Evolutionary conservation across 192 early-diverging fungal genomes (phyloP).

Genomic region (Helicostylum pulchrum): DNA sequence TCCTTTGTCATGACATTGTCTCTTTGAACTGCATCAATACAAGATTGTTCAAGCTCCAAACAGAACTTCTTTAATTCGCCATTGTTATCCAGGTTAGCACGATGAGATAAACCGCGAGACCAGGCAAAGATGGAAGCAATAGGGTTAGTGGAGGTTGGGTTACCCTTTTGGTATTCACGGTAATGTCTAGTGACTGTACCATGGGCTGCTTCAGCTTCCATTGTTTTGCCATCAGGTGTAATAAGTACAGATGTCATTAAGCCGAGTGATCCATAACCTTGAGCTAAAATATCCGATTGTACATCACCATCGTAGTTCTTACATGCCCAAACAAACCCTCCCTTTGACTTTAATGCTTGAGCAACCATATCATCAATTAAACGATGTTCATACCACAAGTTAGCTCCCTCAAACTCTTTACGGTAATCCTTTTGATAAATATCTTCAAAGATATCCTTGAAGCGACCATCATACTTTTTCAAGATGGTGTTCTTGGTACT

Average conservation of each 20-base stretch:
- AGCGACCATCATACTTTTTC: slow-evolving; percentile 96
- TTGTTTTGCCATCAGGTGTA: slow-evolving; percentile 87
- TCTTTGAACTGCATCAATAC: slow-evolving; percentile 82
- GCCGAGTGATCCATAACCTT: slow-evolving; percentile 88
- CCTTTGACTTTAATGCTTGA: slow-evolving; percentile 89
- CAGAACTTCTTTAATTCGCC: slow-evolving; percentile 56
- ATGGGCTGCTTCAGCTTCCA: slow-evolving; percentile 96
- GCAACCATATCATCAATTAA: slow-evolving; percentile 99
- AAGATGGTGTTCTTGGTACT: slow-evolving; percentile 98
- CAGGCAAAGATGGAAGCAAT: slow-evolving; percentile 95
- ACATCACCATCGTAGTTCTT: slow-evolving; percentile 97
- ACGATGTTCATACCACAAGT: slow-evolving; percentile 97
- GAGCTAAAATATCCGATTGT: slow-evolving; percentile 91
- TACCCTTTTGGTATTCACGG: slow-evolving; percentile 89
- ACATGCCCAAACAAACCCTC: slow-evolving; percentile 90
- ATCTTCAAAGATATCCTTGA: slow-evolving; percentile 96
- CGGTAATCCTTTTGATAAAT: slow-evolving; percentile 67
- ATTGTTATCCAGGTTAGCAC: slow-evolving; percentile 86
- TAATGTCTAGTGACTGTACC: slow-evolving; percentile 91
- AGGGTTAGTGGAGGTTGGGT: slow-evolving; percentile 94
- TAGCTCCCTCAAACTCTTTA: slow-evolving; percentile 22
- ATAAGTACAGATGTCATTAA: slow-evolving; percentile 94
- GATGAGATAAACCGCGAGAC: slow-evolving; percentile 92
- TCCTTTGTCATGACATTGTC: slow-evolving; percentile 92
- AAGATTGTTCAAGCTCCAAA: slow-evolving; percentile 77